These are phyloP conservation scores for Emmonsia crescens DNA, from an alignment of 2,329 filamentous ascomycete species.

Conservation along the genomic window DNA sequence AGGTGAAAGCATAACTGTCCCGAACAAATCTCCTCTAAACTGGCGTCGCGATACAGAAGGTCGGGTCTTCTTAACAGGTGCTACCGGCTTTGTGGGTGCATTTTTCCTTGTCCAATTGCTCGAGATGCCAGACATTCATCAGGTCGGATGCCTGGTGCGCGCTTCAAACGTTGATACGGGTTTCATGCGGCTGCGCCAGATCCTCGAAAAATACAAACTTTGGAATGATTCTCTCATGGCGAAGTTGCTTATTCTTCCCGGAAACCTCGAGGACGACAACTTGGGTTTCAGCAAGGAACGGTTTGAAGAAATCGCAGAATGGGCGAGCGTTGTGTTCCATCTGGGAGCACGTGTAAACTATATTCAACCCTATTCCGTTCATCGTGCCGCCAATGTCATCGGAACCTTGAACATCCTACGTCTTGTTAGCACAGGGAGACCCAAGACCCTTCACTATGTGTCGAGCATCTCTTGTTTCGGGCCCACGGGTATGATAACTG, in stretches of 20 bases:
- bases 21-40: constrained; percentile 3
- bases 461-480: constrained; percentile 19
- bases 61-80: constrained; percentile 63
- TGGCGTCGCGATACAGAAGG: constrained; percentile 17
- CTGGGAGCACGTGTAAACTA: constrained; percentile 68
- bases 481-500: constrained; percentile 17
- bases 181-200: constrained; percentile 28
- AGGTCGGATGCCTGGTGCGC: constrained; percentile 62
- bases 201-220: constrained; percentile 39
- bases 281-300: constrained; percentile 43
- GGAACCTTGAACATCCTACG: constrained; percentile 60
- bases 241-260: constrained; percentile 24
- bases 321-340: constrained; percentile 46
- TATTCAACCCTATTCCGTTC: constrained; percentile 59
- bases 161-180: constrained; percentile 40
- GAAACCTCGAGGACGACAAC: constrained; percentile 56
- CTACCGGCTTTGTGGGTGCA: constrained; percentile 71
- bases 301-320: constrained; percentile 41
- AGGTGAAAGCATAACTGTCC: constrained; percentile 9
- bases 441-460: constrained; percentile 17
- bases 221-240: background rate
- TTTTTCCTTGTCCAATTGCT: constrained; percentile 64
- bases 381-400: constrained; percentile 60
- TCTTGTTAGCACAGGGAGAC: constrained; percentile 45
- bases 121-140: constrained; percentile 38